phyloP scores from a whole-genome alignment of 176 grass and related monocot genomes.

The Oryza glumipatula region DNA sequence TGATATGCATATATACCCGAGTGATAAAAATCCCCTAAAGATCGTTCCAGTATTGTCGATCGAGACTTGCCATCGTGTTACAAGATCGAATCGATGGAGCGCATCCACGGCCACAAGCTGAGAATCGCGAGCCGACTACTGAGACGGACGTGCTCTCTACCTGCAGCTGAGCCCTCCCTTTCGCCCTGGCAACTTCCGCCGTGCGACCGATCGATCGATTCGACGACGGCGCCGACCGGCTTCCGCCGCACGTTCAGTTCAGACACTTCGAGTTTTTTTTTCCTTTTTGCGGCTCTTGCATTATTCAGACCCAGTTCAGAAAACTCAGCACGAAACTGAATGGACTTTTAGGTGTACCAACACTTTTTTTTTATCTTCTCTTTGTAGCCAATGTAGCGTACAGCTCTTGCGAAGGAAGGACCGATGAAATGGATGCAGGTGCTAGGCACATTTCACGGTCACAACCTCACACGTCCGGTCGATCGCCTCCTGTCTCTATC shows the following conservation, averaged over 20 bases:
- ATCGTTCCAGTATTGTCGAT: neutral
- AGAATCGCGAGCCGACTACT: neutral
- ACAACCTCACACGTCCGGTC: neutral
- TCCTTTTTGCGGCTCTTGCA: neutral
- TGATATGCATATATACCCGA: neutral
- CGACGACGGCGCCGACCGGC: neutral
- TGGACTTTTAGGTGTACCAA: neutral
- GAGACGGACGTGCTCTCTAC: constrained; percentile 40
- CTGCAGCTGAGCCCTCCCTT: neutral
- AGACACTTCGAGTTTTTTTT: neutral
- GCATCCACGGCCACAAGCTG: neutral
- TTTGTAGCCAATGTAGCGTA: neutral
- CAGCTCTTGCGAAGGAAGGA: neutral
- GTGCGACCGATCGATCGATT: neutral
- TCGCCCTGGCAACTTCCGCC: neutral
- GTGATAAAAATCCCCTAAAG: neutral
- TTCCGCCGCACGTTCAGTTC: neutral
- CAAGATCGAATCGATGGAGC: neutral
- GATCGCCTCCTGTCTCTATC: neutral
- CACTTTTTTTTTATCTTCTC: neutral
- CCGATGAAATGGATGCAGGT: neutral
- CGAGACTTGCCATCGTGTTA: constrained; percentile 18
- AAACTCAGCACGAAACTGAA: neutral
- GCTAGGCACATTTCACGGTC: neutral
- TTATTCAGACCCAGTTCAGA: neutral